A percentile compares a stretch with the other conserved stretches of the same genome.
Conservation (phyloP, 2,329 filamentous ascomycete genomes). For the Sodiomyces alkalinus region DNA sequence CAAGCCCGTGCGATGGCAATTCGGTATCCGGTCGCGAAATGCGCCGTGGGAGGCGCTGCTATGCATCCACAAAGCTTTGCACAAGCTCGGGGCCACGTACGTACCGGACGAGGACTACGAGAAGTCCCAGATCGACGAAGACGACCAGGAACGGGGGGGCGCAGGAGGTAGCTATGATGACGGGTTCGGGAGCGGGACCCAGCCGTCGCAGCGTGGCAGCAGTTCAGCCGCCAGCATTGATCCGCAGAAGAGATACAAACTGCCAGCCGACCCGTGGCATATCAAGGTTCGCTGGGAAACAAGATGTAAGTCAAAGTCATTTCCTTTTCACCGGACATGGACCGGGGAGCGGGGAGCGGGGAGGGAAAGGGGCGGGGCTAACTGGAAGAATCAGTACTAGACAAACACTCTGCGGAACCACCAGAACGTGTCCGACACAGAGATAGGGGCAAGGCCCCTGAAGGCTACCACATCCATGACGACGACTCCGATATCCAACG, state of each 20-base stretch:
- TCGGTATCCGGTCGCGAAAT: conserved; percentile 89
- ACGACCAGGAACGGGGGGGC: conserved; percentile 22
- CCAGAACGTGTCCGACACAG: no score
- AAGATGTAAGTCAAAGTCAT: conserved; percentile 46
- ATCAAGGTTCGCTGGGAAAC: conserved; percentile 84
- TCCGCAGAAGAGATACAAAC: conserved; percentile 50
- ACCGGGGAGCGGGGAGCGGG: no score
- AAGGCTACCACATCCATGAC: conserved; percentile 25
- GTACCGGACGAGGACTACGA: conserved; percentile 49
- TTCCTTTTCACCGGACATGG: conserved; percentile 18
- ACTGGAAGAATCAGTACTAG: no score
- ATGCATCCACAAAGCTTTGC: conserved; percentile 85
- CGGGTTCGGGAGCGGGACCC: conserved; percentile 18
- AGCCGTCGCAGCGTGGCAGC: conserved; percentile 17
- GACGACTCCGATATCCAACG: conserved; percentile 23
- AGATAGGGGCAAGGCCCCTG: conserved; percentile 12
- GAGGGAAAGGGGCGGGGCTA: no score
- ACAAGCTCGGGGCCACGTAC: conserved; percentile 81
- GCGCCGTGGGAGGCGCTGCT: conserved; percentile 87
- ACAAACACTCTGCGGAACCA: no score
- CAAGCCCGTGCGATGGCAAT: conserved; percentile 89
- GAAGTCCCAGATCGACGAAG: conserved; percentile 26
- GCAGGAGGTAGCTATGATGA: conserved; percentile 26
- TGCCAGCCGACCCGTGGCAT: conserved; percentile 92
- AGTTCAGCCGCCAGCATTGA: conserved; percentile 27